Percentiles rank a stretch among this genome's conserved stretches.
These are phyloP conservation scores for Aspergillus cavernicola DNA, from an alignment of 495 filamentous ascomycete species.

Conservation along the genomic window DNA sequence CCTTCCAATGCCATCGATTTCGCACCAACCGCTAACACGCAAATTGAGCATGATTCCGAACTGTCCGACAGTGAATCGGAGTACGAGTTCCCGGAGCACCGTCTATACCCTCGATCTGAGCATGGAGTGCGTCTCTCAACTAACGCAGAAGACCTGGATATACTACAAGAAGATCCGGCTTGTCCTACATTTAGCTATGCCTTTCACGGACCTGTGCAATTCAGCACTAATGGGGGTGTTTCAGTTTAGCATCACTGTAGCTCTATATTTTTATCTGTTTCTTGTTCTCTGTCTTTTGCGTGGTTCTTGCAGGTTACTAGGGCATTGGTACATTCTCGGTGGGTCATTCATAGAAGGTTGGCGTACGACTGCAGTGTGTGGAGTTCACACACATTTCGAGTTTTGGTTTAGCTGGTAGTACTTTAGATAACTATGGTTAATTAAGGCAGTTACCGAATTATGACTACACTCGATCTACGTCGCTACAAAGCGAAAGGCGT, in stretches of 20 bases:
- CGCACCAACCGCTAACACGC: not conserved
- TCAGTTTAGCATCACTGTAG: not conserved
- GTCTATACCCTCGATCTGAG: conserved; percentile 65
- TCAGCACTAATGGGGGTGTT: conserved; percentile 4
- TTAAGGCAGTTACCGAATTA: not conserved
- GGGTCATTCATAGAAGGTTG: not conserved
- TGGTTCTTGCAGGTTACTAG: not conserved
- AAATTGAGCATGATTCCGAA: conserved; percentile 8
- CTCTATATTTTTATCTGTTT: conserved; percentile 4
- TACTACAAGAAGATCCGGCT: conserved; percentile 40
- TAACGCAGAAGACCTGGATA: conserved; percentile 35
- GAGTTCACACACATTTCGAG: not conserved
- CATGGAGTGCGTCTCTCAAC: conserved; percentile 41
- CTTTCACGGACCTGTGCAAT: conserved; percentile 24
- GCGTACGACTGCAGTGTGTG: not conserved
- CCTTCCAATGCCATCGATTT: not conserved
- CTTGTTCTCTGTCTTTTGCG: not conserved
- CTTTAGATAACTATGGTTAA: not conserved
- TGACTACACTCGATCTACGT: not conserved
- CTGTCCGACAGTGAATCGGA: conserved; percentile 30
- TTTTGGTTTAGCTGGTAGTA: not conserved
- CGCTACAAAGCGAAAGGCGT: conserved; percentile 6
- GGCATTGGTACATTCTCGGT: not conserved
- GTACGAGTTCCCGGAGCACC: conserved; percentile 44
- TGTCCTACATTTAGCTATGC: conserved; percentile 45